phyloP scores from a whole-genome alignment of 805 yeast species.

The Starmerella gropengiesseri region DNA sequence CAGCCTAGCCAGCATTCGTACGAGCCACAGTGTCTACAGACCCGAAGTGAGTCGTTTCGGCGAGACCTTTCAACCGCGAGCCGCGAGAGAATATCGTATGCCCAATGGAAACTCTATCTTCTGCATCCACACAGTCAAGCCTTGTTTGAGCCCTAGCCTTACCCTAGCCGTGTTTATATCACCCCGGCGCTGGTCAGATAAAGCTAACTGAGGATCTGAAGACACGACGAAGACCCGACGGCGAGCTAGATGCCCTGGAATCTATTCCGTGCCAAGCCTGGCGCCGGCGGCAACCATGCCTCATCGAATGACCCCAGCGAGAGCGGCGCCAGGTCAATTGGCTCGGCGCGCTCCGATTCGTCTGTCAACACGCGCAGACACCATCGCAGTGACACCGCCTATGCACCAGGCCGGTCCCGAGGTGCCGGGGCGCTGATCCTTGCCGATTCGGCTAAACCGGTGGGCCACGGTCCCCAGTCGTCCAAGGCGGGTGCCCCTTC shows the following conservation, averaged over 20 bases:
- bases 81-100: too few relatives aligned
- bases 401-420: too few relatives aligned
- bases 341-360: neutral
- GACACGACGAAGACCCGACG: neutral
- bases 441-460: too few relatives aligned
- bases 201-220: neutral
- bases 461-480: too few relatives aligned
- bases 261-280: neutral
- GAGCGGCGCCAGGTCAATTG: neutral
- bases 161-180: neutral
- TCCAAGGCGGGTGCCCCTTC: too few relatives aligned
- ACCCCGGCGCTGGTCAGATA: neutral
- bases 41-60: too few relatives aligned
- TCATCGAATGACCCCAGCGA: neutral
- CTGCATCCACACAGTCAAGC: constrained; percentile 3
- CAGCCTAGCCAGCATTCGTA: too few relatives aligned
- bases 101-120: neutral
- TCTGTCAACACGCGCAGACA: too few relatives aligned
- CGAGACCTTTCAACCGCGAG: too few relatives aligned
- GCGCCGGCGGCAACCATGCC: neutral
- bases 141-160: neutral
- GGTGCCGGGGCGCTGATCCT: too few relatives aligned
- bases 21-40: too few relatives aligned
- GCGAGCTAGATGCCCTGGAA: neutral
- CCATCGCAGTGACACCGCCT: too few relatives aligned